Evolutionary conservation across 257 asterid genomes (phyloP), one percentile per base, ranked within the genome.

Genomic region (Avicennia marina): DNA sequence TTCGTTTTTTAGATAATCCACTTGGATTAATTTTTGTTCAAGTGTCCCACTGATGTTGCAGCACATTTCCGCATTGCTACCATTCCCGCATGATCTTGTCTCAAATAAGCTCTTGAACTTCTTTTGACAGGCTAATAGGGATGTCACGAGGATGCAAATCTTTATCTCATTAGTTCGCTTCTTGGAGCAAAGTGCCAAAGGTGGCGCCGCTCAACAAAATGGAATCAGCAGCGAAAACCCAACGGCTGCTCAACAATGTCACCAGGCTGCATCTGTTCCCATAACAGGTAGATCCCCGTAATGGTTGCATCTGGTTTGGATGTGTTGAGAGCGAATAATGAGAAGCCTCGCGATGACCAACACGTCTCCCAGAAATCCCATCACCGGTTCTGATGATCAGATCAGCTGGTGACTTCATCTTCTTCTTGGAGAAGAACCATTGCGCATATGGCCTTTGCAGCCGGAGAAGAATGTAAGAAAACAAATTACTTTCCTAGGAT

Each of bases 121-220:
- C n/a, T n/a, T n/a, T 44, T 16, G 61, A 63, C 95, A 89, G 97
- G 95, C 97, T 1, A 81, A 86, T 69, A 78, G 94, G 67, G 95
- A 89, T 8, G 89, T 89, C n/a, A 89, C 95, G 0, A 83, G 97
- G 70, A 85, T 85, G 89, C 95, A 89, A 53, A 81, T 89, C 34
- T 89, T 89, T 53, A 63, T 89, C 56, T 83, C 97, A 9, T 82
- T 89, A 4, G 93, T 89, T 59, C 89, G 79, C 36, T 83, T 86
- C 63, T 57, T 89, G 78, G 95, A 83, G 71, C 94, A 81, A 75
- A 86, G 73, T 18, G 62, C 80, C 4, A 81, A 83, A 71, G n/a
- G n/a, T n/a, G n/a, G n/a, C n/a, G n/a, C n/a, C n/a, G 72, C 70
- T n/a, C 73, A 77, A 27, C 63, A 58, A 41, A 76, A 64, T 42